These are phyloP conservation scores for Pulveroboletus sp. DNA, from an alignment of 768 basidiomycete genomes.

Conservation along the genomic window DNA sequence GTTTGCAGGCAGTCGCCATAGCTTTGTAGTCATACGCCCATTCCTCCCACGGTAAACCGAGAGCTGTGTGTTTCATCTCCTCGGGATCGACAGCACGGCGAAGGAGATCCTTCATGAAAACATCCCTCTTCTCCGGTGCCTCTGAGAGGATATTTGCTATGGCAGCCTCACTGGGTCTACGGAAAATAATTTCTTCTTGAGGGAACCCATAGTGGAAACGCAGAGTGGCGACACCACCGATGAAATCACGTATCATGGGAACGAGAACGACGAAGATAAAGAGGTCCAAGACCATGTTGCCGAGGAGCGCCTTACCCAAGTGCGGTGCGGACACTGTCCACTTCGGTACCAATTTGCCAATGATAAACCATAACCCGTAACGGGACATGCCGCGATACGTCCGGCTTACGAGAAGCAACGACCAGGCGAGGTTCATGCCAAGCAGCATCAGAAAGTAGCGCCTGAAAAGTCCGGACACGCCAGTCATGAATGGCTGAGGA, in stretches of 20 bases:
- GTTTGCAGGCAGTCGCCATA: conserved; percentile 24
- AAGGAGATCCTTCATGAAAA: conserved; percentile 22
- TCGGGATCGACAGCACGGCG: conserved; percentile 28
- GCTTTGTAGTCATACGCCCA: conserved; percentile 29
- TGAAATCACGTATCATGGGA: conserved; percentile 24
- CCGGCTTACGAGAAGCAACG: conserved; percentile 23
- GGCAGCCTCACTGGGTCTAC: conserved; percentile 27
- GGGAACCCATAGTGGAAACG: conserved; percentile 29
- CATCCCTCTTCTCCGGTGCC: conserved; percentile 26
- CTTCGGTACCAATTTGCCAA: conserved; percentile 18
- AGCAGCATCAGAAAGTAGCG: conserved; percentile 24
- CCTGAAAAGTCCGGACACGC: conserved; percentile 13
- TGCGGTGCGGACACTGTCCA: conserved; percentile 13
- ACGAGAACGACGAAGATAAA: conserved; percentile 24
- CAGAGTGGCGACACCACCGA: conserved; percentile 13
- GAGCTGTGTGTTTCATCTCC: conserved; percentile 19
- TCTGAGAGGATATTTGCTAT: conserved; percentile 21
- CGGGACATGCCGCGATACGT: conserved; percentile 20
- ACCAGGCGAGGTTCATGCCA: conserved; percentile 25
- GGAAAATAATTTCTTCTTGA: conserved; percentile 26
- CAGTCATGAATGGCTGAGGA: not conserved
- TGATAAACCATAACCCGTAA: conserved; percentile 26
- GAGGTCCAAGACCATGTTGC: conserved; percentile 22
- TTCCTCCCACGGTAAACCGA: conserved; percentile 32
- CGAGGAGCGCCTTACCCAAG: conserved; percentile 17